Base-by-base conservation (phyloP, 257 asterid species). In the Jasminum sambac region DNA sequence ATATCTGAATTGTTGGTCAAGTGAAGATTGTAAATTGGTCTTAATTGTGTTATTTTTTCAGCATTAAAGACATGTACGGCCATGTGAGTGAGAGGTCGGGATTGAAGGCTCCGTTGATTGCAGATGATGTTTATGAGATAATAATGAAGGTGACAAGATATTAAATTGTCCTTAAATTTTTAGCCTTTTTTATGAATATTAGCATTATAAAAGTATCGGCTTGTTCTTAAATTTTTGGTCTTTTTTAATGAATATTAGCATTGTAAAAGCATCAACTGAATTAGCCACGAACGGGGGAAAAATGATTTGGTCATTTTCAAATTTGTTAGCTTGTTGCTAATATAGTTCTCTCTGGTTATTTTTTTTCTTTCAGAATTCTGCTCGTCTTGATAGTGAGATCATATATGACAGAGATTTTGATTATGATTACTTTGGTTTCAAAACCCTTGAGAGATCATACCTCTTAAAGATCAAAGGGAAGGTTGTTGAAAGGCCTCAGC, bases 401-500 rank as follows among this genome's bases (percentile, higher is more conserved):
- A 82, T 84, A 68, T 84, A 84, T 58, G 89, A 82, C 68, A 71
- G 89, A 11, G 87, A 84, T 75, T 82, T 84, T 64, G 89, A 84
- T 58, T 84, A 84, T 73, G 89, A 84, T 73, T 84, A 79, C 71
- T 84, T 84, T 30, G 87, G 89, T 67, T 84, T 84, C 74, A 82
- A 84, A 76, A 84, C 87, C 25, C 85, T 82, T 16, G 89, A 79
- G 75, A 73, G 87, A 71, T 84, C 89, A 34, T 84, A 84, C 75
- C 95, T 95, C 58, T 70, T 91, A 16, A 95, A 88, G 81, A 76
- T 89, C 64, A 83, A 86, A 58, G 99, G 95, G 38, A 84, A 86
- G 76, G 96, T 91, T 55, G 97, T 95, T 11, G 99, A 95, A 81
- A 91, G 99, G 75, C 99, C 99, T 39, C 98, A 95, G 2, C 99